Evolutionary conservation across 2,329 filamentous ascomycete genomes (phyloP).

Genomic region (Talaromyces sp.): DNA sequence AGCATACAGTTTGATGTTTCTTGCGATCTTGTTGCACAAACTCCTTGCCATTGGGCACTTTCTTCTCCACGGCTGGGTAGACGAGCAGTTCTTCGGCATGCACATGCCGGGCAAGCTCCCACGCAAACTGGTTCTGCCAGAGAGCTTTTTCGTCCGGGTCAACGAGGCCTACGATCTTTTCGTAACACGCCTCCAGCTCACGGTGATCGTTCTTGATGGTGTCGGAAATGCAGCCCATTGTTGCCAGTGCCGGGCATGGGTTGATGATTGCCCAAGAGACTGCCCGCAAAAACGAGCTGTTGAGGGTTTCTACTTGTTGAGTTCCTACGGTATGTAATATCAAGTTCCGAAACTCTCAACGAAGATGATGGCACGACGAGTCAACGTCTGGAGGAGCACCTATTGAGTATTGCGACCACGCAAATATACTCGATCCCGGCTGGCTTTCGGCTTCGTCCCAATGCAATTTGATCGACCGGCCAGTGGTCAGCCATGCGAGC

Average conservation of each 20-base stretch:
- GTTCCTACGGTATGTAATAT: no score
- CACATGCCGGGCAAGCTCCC: not conserved
- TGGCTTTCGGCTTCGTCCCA: not conserved
- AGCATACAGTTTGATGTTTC: not conserved
- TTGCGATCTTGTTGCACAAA: not conserved
- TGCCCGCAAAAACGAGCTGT: not conserved
- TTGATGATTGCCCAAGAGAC: not conserved
- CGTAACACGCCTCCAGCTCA: not conserved
- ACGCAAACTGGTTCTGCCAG: not conserved
- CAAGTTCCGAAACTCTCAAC: not conserved
- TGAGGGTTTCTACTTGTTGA: not conserved
- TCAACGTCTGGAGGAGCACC: not conserved
- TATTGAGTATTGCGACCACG: no score
- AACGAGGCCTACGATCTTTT: slow-evolving; percentile 57
- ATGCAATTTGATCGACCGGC: not conserved
- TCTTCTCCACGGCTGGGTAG: not conserved
- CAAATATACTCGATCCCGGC: not conserved
- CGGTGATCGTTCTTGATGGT: not conserved
- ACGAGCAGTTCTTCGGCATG: not conserved
- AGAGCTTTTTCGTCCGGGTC: not conserved
- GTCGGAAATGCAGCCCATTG: not conserved
- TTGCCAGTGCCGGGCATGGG: not conserved
- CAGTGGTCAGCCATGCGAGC: not conserved
- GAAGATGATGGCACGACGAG: not conserved
- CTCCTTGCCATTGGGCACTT: not conserved